phyloP scores from a whole-genome alignment of 768 basidiomycete species.

The Hygrocybe punicea region DNA sequence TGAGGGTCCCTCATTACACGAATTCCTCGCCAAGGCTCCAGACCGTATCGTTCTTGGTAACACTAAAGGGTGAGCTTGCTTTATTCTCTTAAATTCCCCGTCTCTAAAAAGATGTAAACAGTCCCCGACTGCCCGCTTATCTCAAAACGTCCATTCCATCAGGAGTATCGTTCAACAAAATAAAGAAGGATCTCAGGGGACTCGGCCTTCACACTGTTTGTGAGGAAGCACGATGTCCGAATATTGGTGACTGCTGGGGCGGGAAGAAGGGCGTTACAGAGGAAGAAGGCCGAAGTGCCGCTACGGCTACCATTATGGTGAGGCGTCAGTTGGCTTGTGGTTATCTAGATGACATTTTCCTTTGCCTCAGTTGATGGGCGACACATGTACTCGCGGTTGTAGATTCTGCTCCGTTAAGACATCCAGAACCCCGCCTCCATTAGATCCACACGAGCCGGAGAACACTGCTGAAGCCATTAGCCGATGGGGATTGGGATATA shows the following conservation, averaged over 20 bases:
- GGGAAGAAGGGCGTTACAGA: slow-evolving; percentile 66
- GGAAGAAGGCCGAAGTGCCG: slow-evolving; percentile 71
- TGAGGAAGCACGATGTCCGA: slow-evolving; percentile 97
- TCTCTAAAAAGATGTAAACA: slow-evolving; percentile 27
- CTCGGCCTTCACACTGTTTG: slow-evolving; percentile 93
- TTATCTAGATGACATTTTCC: slow-evolving; percentile 1
- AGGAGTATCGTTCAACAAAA: slow-evolving; percentile 81
- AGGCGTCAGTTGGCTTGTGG: slow-evolving; percentile 14
- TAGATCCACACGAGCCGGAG: slow-evolving; percentile 96
- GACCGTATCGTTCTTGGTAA: slow-evolving; percentile 71
- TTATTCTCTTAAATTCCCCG: not conserved
- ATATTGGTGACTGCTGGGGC: slow-evolving; percentile 99
- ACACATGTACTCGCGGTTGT: slow-evolving; percentile 97
- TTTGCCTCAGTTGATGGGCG: slow-evolving; percentile 83
- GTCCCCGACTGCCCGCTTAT: slow-evolving; percentile 81
- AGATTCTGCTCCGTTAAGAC: slow-evolving; percentile 98
- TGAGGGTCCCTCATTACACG: slow-evolving; percentile 71
- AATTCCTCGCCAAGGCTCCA: slow-evolving; percentile 69
- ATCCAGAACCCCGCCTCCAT: slow-evolving; percentile 76
- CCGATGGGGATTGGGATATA: slow-evolving; percentile 97
- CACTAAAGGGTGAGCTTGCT: slow-evolving; percentile 52
- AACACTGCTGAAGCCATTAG: slow-evolving; percentile 97
- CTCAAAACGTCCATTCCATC: slow-evolving; percentile 92
- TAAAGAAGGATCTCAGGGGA: slow-evolving; percentile 93
- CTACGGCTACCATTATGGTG: slow-evolving; percentile 99